phyloP scores from a whole-genome alignment of 768 basidiomycete genomes.

The Russula sp. region DNA sequence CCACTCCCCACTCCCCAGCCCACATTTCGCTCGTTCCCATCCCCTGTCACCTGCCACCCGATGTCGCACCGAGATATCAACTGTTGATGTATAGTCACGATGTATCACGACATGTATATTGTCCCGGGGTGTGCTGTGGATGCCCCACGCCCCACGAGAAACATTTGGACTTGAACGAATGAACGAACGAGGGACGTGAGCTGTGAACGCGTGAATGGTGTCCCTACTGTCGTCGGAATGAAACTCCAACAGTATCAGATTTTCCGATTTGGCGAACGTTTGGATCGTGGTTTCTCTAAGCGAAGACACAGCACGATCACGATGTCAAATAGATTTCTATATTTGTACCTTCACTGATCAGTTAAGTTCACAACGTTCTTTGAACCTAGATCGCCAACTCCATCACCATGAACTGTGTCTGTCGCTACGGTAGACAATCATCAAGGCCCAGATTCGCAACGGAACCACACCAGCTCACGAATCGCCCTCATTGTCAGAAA shows the following conservation, averaged over 20 bases:
- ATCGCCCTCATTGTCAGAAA: too few relatives aligned
- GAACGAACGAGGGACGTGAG: neutral
- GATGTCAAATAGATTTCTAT: too few relatives aligned
- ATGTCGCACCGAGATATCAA: constrained; percentile 18
- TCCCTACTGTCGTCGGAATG: neutral
- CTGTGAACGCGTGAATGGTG: neutral
- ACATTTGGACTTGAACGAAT: neutral
- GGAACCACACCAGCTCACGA: too few relatives aligned
- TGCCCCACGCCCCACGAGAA: neutral
- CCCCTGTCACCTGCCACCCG: neutral
- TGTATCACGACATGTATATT: constrained; percentile 24
- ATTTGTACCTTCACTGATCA: too few relatives aligned
- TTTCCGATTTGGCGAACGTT: too few relatives aligned
- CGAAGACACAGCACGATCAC: too few relatives aligned
- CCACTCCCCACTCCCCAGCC: neutral
- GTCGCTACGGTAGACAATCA: too few relatives aligned
- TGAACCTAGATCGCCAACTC: too few relatives aligned
- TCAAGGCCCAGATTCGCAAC: too few relatives aligned
- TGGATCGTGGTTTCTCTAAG: too few relatives aligned
- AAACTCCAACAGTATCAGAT: neutral
- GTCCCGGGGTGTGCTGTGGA: neutral
- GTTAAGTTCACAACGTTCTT: too few relatives aligned
- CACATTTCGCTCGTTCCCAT: neutral
- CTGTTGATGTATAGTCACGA: constrained; percentile 20
- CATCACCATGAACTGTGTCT: too few relatives aligned